A percentile compares a stretch with the other conserved stretches of the same genome.
These are phyloP conservation scores for Ilyonectria mors-panacis DNA, from an alignment of 2,329 filamentous ascomycete genomes.

Conservation along the genomic window DNA sequence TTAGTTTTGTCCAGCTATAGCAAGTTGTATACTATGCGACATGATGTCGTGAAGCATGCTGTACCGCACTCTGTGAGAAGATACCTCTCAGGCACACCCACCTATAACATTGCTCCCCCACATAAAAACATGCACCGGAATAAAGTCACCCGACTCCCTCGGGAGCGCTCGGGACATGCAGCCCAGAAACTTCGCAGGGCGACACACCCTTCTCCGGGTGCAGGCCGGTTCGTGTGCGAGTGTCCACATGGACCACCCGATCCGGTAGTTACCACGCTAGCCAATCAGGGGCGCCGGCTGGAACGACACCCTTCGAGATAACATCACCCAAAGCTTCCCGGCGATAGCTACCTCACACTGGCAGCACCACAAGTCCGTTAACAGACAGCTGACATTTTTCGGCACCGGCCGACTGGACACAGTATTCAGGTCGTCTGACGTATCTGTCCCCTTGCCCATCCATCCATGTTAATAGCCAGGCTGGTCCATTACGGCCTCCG, in stretches of 20 bases:
- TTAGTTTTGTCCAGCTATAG: not conserved
- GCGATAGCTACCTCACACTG: constrained; percentile 31
- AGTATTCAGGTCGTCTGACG: constrained; percentile 30
- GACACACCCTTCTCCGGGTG: no score
- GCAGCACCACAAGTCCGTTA: constrained; percentile 28
- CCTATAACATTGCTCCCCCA: not conserved
- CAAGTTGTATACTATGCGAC: not conserved
- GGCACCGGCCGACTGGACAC: constrained; percentile 32
- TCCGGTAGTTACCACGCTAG: constrained; percentile 27
- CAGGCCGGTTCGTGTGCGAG: no score
- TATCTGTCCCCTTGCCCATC: constrained; percentile 12
- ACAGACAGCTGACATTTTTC: constrained; percentile 26
- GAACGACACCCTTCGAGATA: constrained; percentile 49
- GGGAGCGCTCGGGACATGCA: not conserved
- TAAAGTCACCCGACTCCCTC: constrained; percentile 4
- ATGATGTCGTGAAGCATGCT: not conserved
- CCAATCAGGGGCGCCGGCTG: constrained; percentile 46
- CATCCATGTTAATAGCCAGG: constrained; percentile 22
- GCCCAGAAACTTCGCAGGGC: no score
- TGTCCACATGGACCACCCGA: no score
- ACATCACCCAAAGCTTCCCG: constrained; percentile 43
- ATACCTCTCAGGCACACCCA: not conserved
- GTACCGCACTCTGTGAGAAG: no score
- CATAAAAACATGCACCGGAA: not conserved
- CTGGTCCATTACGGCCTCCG: constrained; percentile 23